phyloP scores from a whole-genome alignment of 169 alveolate genomes.

The Eimeria necatrix region DNA sequence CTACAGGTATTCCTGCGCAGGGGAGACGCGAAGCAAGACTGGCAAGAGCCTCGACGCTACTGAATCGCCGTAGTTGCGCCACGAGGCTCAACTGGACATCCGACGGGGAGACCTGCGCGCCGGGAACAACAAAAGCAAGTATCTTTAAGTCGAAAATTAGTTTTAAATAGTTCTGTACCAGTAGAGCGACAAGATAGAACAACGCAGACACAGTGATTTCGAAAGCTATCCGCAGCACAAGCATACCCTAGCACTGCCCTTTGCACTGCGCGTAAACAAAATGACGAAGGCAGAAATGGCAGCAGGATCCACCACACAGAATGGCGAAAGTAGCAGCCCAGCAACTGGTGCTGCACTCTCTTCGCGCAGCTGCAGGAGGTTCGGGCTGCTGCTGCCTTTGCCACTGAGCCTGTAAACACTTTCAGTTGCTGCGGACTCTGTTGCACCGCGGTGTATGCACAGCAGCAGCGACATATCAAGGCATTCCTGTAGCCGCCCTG shows the following conservation, averaged over 20 bases:
- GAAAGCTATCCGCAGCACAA: background rate
- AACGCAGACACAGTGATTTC: background rate
- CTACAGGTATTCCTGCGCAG: background rate
- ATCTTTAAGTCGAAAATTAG: too few species aligned
- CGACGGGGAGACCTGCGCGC: slow-evolving; percentile 11
- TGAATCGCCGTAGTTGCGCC: slow-evolving; percentile 55
- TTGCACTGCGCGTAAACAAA: slow-evolving; percentile 11
- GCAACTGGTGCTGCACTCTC: slow-evolving; percentile 63
- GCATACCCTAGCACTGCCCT: slow-evolving; percentile 20
- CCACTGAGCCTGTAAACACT: background rate
- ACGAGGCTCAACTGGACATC: slow-evolving; percentile 32
- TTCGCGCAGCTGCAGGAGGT: slow-evolving; percentile 60
- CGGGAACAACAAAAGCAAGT: background rate
- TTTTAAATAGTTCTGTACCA: background rate
- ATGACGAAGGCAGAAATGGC: slow-evolving; percentile 55
- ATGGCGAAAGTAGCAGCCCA: slow-evolving; percentile 45
- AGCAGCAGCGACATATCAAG: slow-evolving; percentile 55
- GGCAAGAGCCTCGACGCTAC: slow-evolving; percentile 55
- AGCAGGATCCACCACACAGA: slow-evolving; percentile 12
- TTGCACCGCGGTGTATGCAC: slow-evolving; percentile 52
- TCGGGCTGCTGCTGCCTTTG: slow-evolving; percentile 50
- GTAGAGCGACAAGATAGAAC: background rate
- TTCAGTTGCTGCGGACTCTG: slow-evolving; percentile 18
- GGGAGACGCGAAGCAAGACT: slow-evolving; percentile 61
- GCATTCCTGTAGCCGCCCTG: slow-evolving; percentile 70